A percentile compares a stretch with the other conserved stretches of the same genome.
Conservation (phyloP, 192 early-diverging fungal genomes). For the Linnemannia schmuckeri region DNA sequence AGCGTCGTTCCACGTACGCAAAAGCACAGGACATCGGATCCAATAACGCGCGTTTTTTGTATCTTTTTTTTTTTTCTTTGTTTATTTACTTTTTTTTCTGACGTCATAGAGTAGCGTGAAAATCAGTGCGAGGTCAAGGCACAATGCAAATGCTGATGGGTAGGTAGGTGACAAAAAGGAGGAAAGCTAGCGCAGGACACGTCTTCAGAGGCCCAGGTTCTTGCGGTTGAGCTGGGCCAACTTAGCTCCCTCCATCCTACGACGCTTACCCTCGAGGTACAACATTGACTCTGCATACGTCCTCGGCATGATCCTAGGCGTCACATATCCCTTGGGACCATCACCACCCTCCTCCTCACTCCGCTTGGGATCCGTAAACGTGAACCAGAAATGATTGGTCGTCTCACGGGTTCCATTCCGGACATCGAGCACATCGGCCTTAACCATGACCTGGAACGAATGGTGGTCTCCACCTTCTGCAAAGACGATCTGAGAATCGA, state of each 20-base stretch:
- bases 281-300: conserved; percentile 89
- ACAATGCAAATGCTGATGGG: neutral
- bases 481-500: conserved; percentile 85
- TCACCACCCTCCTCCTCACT: neutral
- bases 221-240: conserved; percentile 26
- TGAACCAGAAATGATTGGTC: conserved; percentile 93
- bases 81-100: neutral
- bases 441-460: conserved; percentile 77
- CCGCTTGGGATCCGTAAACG: conserved; percentile 65
- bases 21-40: neutral
- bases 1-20: neutral
- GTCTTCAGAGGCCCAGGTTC: conserved; percentile 28
- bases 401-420: conserved; percentile 68
- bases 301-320: conserved; percentile 78
- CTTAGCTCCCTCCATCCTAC: conserved; percentile 42
- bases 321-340: conserved; percentile 5
- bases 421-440: conserved; percentile 85
- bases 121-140: no score
- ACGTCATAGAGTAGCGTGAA: no score
- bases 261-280: conserved; percentile 82
- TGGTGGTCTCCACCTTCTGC: conserved; percentile 67
- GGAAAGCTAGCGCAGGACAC: no score
- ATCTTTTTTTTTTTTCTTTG: neutral
- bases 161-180: no score
- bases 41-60: neutral